Percentiles rank a stretch among this genome's conserved stretches.
Conservation (phyloP, 176 grass and related monocot species). For the Ensete ventricosum region DNA sequence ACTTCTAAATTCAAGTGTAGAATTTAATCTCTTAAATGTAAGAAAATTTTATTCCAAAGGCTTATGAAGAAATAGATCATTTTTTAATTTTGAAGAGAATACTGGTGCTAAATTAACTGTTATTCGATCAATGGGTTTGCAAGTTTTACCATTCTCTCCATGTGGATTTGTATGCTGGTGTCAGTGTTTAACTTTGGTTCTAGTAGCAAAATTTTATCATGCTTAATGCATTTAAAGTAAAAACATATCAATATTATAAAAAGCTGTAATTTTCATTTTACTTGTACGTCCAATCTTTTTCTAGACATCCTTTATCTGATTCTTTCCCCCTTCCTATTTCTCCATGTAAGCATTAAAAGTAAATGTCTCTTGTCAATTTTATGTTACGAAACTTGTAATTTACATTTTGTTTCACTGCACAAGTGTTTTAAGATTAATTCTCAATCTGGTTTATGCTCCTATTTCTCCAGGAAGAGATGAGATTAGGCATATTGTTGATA, state of each 20-base stretch:
- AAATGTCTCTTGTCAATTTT: background rate
- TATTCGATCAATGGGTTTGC: background rate
- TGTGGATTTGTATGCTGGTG: background rate
- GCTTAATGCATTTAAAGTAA: background rate
- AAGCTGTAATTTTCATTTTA: too few relatives aligned
- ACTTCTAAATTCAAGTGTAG: too few relatives aligned
- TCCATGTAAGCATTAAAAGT: too few relatives aligned
- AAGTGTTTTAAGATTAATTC: background rate
- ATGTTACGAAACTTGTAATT: background rate
- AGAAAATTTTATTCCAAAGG: background rate
- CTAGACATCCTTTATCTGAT: too few relatives aligned
- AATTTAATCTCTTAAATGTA: too few relatives aligned
- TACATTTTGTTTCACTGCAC: background rate
- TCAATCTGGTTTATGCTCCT: background rate
- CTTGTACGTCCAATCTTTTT: too few relatives aligned
- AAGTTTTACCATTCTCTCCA: background rate
- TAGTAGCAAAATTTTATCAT: background rate
- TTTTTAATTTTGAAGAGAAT: background rate
- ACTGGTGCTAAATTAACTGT: background rate
- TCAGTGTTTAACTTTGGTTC: background rate
- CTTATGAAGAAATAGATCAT: background rate
- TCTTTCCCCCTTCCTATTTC: too few relatives aligned
- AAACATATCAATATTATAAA: background rate
- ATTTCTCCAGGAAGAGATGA: constrained; percentile 52
- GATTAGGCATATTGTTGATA: constrained; percentile 55